phyloP scores from a whole-genome alignment of 2,329 filamentous ascomycete species.

The Lojkania enalia region DNA sequence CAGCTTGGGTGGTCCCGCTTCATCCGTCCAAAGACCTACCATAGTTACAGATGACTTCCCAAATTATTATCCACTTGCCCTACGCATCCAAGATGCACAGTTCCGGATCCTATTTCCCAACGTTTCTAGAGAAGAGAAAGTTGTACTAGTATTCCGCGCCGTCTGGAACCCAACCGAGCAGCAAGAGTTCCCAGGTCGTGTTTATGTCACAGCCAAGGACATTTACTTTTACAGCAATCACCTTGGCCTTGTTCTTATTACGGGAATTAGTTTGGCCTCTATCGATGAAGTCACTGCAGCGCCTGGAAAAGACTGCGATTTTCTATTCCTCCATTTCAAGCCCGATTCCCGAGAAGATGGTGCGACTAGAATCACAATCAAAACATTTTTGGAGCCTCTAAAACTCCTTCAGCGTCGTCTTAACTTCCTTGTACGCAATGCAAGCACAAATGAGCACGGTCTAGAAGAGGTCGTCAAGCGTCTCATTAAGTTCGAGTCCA shows the following conservation, averaged over 20 bases:
- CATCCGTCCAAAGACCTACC: conserved; percentile 20
- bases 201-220: conserved; percentile 84
- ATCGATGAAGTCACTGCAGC: conserved; percentile 90
- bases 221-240: conserved; percentile 98
- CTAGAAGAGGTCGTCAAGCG: conserved; percentile 71
- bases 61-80: conserved; percentile 75
- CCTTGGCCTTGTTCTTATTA: conserved; percentile 85
- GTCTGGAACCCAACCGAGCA: conserved; percentile 80
- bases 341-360: conserved; percentile 64
- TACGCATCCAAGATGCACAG: conserved; percentile 87
- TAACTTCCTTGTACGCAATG: conserved; percentile 81
- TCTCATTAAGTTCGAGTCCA: conserved; percentile 74
- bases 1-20: conserved; percentile 53
- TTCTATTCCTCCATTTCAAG: conserved; percentile 81
- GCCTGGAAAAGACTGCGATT: conserved; percentile 88
- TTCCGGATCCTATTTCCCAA: conserved; percentile 90
- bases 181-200: conserved; percentile 78
- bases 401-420: conserved; percentile 79
- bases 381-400: conserved; percentile 88
- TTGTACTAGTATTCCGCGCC: conserved; percentile 89
- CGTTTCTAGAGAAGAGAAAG: conserved; percentile 74
- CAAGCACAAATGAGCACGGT: conserved; percentile 71
- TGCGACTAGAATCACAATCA: conserved; percentile 79
- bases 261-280: conserved; percentile 71
- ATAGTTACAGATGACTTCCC: conserved; percentile 63